Percentiles rank a stretch among this genome's conserved stretches.
Evolutionary conservation across 2,329 filamentous ascomycete genomes (phyloP).

Genomic region (Blastomyces percursus): DNA sequence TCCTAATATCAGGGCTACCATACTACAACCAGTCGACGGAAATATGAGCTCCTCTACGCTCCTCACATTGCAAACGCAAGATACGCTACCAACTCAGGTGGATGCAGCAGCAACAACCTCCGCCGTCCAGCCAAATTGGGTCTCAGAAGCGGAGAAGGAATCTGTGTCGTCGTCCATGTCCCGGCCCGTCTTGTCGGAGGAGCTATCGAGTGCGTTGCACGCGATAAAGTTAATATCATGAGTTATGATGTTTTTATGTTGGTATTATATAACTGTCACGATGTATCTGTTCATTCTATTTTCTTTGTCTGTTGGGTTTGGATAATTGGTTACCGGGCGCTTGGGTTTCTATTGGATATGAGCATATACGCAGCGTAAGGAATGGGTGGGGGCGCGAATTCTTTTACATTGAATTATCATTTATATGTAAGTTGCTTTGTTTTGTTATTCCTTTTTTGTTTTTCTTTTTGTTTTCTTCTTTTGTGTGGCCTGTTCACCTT

Average conservation of each 20-base stretch:
- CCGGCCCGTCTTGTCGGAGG: neutral
- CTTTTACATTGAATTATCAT: neutral
- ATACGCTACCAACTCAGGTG: neutral
- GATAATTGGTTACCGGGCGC: neutral
- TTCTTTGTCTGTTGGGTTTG: neutral
- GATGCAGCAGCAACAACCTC: neutral
- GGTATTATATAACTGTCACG: neutral
- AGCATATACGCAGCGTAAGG: neutral
- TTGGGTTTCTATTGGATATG: neutral
- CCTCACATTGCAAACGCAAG: conserved; percentile 8
- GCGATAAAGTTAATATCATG: conserved; percentile 4
- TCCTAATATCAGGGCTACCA: neutral
- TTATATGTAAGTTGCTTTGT: neutral
- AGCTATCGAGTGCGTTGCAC: neutral
- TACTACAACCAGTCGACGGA: neutral
- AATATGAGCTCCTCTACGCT: conserved; percentile 10
- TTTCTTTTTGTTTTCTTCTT: neutral
- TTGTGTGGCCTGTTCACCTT: neutral
- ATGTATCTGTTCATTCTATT: neutral
- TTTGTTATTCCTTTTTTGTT: neutral
- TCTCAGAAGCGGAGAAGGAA: conserved; percentile 13
- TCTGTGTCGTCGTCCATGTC: neutral
- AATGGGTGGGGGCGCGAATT: neutral
- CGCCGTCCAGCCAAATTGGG: conserved; percentile 14
- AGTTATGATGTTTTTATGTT: neutral